Base-by-base conservation (phyloP, 1,284 basidiomycete genomes). In the Sutorius eximius region DNA sequence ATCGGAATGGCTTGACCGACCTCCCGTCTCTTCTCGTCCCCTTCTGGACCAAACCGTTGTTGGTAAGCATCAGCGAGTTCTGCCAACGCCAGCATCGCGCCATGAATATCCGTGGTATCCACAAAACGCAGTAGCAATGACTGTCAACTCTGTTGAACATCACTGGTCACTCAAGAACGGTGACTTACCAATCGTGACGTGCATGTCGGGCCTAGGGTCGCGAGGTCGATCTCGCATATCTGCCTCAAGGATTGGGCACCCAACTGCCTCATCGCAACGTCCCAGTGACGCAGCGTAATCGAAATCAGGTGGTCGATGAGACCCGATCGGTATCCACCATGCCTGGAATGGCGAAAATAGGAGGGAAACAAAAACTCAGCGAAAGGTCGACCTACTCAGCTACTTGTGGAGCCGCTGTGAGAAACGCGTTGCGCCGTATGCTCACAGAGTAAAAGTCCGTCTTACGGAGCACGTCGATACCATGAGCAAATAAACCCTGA, bases 401-500 rank as follows among this genome's bases (percentile, higher is more conserved):
- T 18, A 98, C 91, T 60, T 89, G 85, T 33, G 91, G 87, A 42
- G 94, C 92, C 45, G 93, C 92, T 5, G 80, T 73, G 7, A 93
- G 74, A 68, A 96, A 98, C 0, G 95, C 87, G 61, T 91, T 91
- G 56, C 89, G 80, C 32, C 93, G 77, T 10, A 95, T 80, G 59
- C 93, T 91, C 46, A 99, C 91, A 18, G 93, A 88, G 72, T 93
- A 97, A 71, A 98, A 99, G 73, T 99, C 97, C 1, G 93, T 93
- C 70, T 91, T 90, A 44, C 86, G 81, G 33, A 99, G 78, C 16
- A 98, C 87, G 64, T 95, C 92, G 56, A 99, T 98, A 1, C 97
- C 97, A 71, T 95, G 88, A 38, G 93, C 89, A 68, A 98, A 95
- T 50, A 95, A 73, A 48, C 81, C 86, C 93, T 96, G 63, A 29